Percentiles rank a stretch among this genome's conserved stretches.
These are phyloP conservation scores for Begonia fuchsioides DNA, from an alignment of 306 rosid genomes.

Conservation along the genomic window DNA sequence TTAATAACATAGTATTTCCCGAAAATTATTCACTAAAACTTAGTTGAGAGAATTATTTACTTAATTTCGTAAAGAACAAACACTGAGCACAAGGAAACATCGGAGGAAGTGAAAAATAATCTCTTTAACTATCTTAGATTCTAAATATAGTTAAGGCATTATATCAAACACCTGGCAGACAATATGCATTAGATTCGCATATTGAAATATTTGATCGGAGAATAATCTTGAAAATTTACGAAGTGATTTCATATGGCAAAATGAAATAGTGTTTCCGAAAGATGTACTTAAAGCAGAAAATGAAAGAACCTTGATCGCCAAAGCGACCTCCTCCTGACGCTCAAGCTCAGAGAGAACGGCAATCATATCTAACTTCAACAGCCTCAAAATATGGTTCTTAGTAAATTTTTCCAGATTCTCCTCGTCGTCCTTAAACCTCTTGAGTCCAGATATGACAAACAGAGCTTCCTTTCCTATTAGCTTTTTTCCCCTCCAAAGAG, in stretches of 20 bases:
- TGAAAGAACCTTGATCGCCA: constrained; percentile 52
- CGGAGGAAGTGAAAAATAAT: too few relatives aligned
- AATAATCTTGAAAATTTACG: background rate
- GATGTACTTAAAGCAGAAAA: background rate
- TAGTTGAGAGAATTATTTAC: background rate
- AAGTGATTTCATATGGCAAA: background rate
- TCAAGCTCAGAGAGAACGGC: constrained; percentile 84
- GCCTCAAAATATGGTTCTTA: constrained; percentile 49
- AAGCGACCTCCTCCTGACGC: constrained; percentile 78
- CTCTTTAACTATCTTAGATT: background rate
- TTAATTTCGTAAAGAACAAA: background rate
- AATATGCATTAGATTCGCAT: background rate
- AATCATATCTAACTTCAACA: constrained; percentile 68
- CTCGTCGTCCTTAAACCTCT: constrained; percentile 62
- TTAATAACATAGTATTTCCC: too few relatives aligned
- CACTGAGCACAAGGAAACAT: background rate
- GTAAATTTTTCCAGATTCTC: constrained; percentile 61
- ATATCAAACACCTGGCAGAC: constrained; percentile 31
- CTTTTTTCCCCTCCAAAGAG: constrained; percentile 94
- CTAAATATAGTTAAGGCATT: constrained; percentile 14
- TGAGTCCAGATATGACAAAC: constrained; percentile 54
- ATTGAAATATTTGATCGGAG: background rate
- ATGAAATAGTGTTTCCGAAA: background rate
- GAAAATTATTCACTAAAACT: background rate
- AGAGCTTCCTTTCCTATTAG: constrained; percentile 82